Evolutionary conservation across 768 basidiomycete genomes (phyloP), one percentile per base, ranked within the genome.

Genomic region (Leccinellum albellum): DNA sequence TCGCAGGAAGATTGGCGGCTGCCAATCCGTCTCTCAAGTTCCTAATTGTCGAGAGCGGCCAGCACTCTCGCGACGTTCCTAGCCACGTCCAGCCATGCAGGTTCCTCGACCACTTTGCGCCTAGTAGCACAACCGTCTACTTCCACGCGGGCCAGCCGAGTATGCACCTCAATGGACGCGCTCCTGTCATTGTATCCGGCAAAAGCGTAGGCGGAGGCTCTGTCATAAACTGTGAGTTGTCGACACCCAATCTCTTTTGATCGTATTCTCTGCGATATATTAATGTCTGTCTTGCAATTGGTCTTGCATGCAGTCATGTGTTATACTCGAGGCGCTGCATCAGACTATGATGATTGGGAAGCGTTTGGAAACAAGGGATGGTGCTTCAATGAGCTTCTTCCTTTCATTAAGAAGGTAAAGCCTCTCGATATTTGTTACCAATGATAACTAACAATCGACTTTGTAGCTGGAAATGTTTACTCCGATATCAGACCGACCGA

Each of bases 341-440:
- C 84, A 0, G 87, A 88, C 64, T 86, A 82, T 47, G 83, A 88
- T 59, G 82, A 82, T 50, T 87, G 86, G 86, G 59, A 40, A 1
- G 65, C 73, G 2, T 68, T 80, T 23, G 75, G 74, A 3, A 86
- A 87, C 64, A 69, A 78, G 1, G 86, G 85, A 1, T 88, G 87
- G 87, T 74, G 83, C 6, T 81, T 82, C 0, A 72, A 75, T 50
- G 73, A 82, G 24, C 64, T 88, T 5, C 78, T 87, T 29, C 85
- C 86, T 0, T 70, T 86, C 15, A 59, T 85, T 26, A 79, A 73
- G 59, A 86, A 87, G 78, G 87, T 82, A 55, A 7, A 0, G 3
- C 54, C 1, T 3, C 4, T 10, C 6, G 20, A 42, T 24, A 4
- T 66, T n/a, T 15, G 70, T 33, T 79, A 81, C 23, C 70, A 60